These are phyloP conservation scores for Meira nashicola DNA, from an alignment of 1,284 basidiomycete genomes.

Conservation along the genomic window DNA sequence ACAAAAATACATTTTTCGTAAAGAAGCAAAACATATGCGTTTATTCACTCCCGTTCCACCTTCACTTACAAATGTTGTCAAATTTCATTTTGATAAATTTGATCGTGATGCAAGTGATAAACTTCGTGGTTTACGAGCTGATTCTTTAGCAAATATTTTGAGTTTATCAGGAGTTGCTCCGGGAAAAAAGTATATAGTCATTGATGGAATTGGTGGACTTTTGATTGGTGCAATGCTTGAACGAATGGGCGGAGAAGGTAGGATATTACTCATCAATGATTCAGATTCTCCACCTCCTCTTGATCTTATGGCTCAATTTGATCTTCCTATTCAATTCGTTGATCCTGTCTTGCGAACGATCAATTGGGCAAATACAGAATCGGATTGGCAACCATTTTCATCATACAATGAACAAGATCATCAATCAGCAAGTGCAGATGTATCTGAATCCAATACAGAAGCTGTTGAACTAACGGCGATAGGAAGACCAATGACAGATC, in stretches of 20 bases:
- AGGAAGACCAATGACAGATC: conserved; percentile 2
- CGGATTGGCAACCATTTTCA: neutral
- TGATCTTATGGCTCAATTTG: conserved; percentile 77
- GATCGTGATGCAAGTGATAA: conserved; percentile 59
- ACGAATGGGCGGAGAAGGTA: conserved; percentile 64
- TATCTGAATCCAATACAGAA: conserved; percentile 10
- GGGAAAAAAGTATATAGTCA: conserved; percentile 78
- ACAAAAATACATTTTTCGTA: conserved; percentile 45
- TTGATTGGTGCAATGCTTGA: conserved; percentile 81
- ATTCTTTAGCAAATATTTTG: conserved; percentile 82
- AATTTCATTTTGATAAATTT: conserved; percentile 67
- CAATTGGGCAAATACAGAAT: conserved; percentile 67
- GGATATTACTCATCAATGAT: conserved; percentile 78
- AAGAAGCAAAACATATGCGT: conserved; percentile 65
- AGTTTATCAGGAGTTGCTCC: conserved; percentile 77
- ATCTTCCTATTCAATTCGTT: conserved; percentile 58
- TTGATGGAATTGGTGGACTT: conserved; percentile 82
- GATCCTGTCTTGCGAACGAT: conserved; percentile 64
- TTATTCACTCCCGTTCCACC: conserved; percentile 83
- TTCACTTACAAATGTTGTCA: conserved; percentile 77
- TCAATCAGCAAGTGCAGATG: neutral
- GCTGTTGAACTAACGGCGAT: neutral
- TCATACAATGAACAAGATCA: neutral
- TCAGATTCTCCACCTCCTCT: conserved; percentile 89
- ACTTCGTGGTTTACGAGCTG: conserved; percentile 77